Percentiles rank a stretch among this genome's conserved stretches.
These are phyloP conservation scores for Penicillium occitanis DNA, from an alignment of 2,329 filamentous ascomycete species.

Conservation along the genomic window DNA sequence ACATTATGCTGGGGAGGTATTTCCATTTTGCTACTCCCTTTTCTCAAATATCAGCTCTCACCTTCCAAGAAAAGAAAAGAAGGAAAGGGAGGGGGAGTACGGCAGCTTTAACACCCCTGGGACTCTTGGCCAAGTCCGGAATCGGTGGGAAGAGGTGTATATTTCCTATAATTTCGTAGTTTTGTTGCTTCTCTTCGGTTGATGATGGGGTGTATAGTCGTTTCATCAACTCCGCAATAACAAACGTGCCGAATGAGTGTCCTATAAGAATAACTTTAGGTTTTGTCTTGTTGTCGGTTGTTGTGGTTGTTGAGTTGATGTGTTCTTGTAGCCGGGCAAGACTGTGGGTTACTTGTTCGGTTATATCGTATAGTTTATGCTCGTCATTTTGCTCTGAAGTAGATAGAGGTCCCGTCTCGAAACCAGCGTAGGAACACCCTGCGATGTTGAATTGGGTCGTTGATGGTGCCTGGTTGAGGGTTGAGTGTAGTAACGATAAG, in stretches of 20 bases:
- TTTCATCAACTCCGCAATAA: constrained; percentile 20
- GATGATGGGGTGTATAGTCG: background rate
- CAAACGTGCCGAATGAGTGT: constrained; percentile 20
- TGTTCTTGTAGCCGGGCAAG: constrained; percentile 4
- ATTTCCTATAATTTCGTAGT: constrained; percentile 14
- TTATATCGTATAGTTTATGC: constrained; percentile 11
- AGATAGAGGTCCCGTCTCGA: background rate
- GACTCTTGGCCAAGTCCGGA: constrained; percentile 20
- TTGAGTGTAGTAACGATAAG: constrained; percentile 1
- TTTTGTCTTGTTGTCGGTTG: background rate
- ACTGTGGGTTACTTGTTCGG: constrained; percentile 13
- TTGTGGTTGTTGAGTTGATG: background rate
- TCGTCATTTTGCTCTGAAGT: background rate
- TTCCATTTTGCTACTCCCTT: constrained; percentile 15
- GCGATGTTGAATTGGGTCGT: constrained; percentile 10
- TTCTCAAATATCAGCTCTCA: background rate
- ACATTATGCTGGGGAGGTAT: constrained; percentile 14
- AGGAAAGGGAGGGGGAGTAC: background rate
- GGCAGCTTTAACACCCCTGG: constrained; percentile 12
- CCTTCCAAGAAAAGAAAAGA: no score
- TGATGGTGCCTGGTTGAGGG: constrained; percentile 8
- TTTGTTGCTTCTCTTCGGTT: background rate
- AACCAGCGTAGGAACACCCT: constrained; percentile 17
- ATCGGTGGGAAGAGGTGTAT: constrained; percentile 21
- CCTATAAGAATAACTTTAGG: constrained; percentile 19